A percentile compares a stretch with the other conserved stretches of the same genome.
phyloP scores from a whole-genome alignment of 768 basidiomycete genomes.

The Udeniomyces megalosporus region DNA sequence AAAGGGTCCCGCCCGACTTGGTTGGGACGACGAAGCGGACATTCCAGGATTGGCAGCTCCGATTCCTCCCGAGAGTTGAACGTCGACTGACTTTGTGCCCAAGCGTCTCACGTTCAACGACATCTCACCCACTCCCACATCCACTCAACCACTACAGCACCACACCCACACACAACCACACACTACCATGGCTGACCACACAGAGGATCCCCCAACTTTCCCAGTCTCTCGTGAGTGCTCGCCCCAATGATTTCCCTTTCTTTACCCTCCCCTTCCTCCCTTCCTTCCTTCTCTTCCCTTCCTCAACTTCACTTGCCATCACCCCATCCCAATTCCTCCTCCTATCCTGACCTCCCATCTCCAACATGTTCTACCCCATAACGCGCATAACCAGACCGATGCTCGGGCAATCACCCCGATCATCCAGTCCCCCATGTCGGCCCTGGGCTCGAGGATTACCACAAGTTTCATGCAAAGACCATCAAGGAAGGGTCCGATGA shows the following conservation, averaged over 20 bases:
- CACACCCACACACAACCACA: background rate
- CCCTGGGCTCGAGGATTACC: constrained; percentile 62
- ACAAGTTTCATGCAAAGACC: constrained; percentile 47
- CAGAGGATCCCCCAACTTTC: constrained; percentile 33
- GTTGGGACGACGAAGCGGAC: too few species aligned
- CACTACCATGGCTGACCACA: constrained; percentile 21
- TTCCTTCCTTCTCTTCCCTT: background rate
- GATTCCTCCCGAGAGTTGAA: too few species aligned
- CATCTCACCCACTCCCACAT: too few species aligned
- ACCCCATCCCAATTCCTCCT: background rate
- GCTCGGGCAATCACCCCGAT: constrained; percentile 31
- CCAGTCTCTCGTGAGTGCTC: constrained; percentile 41
- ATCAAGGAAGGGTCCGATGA: constrained; percentile 50
- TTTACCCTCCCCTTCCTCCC: background rate
- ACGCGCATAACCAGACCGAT: background rate
- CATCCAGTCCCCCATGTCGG: constrained; percentile 59
- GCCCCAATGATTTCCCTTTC: background rate
- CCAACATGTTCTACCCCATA: background rate
- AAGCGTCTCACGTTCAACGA: too few species aligned
- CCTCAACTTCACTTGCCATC: background rate
- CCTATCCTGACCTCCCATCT: background rate
- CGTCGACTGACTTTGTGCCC: too few species aligned
- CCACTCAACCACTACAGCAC: background rate
- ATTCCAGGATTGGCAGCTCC: too few species aligned
- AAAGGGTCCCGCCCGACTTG: too few species aligned